Evolutionary conservation across 225 moss, liverwort and hornwort genomes (phyloP), one percentile per base, ranked within the genome.

Genomic region (Physcomitrellopsis africana): DNA sequence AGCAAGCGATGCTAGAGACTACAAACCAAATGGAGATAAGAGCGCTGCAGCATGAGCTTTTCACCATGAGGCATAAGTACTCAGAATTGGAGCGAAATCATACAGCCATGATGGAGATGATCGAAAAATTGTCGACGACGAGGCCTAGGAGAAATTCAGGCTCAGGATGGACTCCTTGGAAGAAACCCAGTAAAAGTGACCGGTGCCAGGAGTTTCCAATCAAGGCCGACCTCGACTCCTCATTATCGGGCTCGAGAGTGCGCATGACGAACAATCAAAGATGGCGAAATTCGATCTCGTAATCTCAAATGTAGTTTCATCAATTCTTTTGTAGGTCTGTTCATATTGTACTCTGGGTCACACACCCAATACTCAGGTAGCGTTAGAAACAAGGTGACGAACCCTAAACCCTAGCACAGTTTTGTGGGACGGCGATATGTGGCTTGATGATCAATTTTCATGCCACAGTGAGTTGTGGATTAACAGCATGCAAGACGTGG

Each of bases 1-100:
- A 82, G 41, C 82, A 63, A 61, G 72, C 72, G 19, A 78, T 83
- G 71, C 70, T 81, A 82, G 82, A 89, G 41, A 79, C 88, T 23
- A 85, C 91, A 14, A 90, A 88, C 73, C 87, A 89, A 73, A 76
- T 85, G 81, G 93, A 96, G 74, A 96, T 96, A n/a, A 81, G 76
- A 44, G 82, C 82, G 11, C 61, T 96, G 67, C 87, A 90, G 37
- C 85, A 81, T 18, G 95, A 96, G 72, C 85, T 96, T 41, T 80
- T 78, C 68, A 77, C 76, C 60, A 89, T 96, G 92, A 81, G 74
- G 52, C 71, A 80, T 11, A 90, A 86, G 51, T 96, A 84, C 76
- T 72, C 79, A 63, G 86, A 90, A 48, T 32, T 96, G 41, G 90
- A 92, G 81, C 77, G 86, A 26, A 88, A 90, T 52, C 87, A 90